phyloP scores from a whole-genome alignment of 2,329 filamentous ascomycete species.

The Epichloe sibirici region DNA sequence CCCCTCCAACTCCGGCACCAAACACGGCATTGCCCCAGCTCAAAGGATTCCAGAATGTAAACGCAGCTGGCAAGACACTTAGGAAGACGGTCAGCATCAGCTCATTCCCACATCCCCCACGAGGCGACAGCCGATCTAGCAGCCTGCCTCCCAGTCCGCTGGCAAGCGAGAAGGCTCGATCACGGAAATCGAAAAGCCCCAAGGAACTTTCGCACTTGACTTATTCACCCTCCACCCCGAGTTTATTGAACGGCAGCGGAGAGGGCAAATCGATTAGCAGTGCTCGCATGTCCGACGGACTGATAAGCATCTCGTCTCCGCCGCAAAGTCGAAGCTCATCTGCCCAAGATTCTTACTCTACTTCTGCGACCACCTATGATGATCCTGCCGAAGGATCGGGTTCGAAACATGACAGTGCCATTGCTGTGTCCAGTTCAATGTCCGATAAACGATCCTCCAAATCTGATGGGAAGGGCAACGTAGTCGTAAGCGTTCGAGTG shows the following conservation, averaged over 20 bases:
- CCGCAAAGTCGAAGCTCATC: constrained; percentile 86
- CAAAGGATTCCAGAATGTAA: constrained; percentile 42
- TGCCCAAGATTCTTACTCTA: constrained; percentile 83
- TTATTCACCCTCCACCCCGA: constrained; percentile 46
- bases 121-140: constrained; percentile 43
- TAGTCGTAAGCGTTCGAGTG: constrained; percentile 88
- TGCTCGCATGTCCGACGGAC: constrained; percentile 58
- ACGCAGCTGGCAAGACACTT: constrained; percentile 53
- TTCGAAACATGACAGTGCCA: constrained; percentile 15
- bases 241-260: constrained; percentile 65
- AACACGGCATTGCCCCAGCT: constrained; percentile 43
- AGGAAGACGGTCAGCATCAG: constrained; percentile 89
- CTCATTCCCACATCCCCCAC: constrained; percentile 87
- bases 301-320: constrained; percentile 68
- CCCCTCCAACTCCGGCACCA: constrained; percentile 41
- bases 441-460: constrained; percentile 40
- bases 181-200: constrained; percentile 43
- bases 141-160: constrained; percentile 53
- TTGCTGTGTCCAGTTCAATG: constrained; percentile 17
- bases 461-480: constrained; percentile 77
- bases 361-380: constrained; percentile 79
- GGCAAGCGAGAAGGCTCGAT: constrained; percentile 35
- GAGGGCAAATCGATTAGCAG: constrained; percentile 63
- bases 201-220: constrained; percentile 40
- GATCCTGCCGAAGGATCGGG: constrained; percentile 51